Evolutionary conservation across 805 yeast genomes (phyloP).

Genomic region (Vanderwaltozyma verrucispora): DNA sequence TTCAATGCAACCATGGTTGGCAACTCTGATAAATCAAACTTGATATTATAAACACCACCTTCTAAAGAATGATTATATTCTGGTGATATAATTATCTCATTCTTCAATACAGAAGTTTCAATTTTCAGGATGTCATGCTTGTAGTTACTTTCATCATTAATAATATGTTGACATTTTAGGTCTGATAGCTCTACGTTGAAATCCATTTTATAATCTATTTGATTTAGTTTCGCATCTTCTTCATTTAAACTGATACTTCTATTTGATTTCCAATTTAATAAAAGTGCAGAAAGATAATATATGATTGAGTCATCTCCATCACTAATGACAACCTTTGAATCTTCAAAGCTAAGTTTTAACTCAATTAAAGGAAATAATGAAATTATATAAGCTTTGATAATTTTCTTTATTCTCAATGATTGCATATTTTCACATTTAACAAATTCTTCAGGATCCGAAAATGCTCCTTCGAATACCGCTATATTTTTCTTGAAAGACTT

Average conservation of each 20-base stretch:
- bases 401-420: slow-evolving; percentile 1
- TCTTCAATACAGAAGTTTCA: slow-evolving; percentile 14
- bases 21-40: slow-evolving; percentile 20
- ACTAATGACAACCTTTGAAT: slow-evolving; percentile 29
- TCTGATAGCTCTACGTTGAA: slow-evolving; percentile 16
- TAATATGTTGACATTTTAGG: slow-evolving; percentile 14
- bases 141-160: slow-evolving; percentile 8
- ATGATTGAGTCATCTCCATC: slow-evolving; percentile 24
- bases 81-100: slow-evolving; percentile 13
- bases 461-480: slow-evolving; percentile 17
- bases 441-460: slow-evolving; percentile 6
- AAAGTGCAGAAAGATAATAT: slow-evolving; percentile 22
- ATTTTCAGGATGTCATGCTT: slow-evolving; percentile 14
- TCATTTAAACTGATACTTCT: slow-evolving; percentile 7
- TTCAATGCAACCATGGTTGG: slow-evolving; percentile 23
- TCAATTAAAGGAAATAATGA: slow-evolving; percentile 28
- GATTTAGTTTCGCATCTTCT: slow-evolving; percentile 3
- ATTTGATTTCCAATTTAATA: slow-evolving; percentile 15
- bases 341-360: slow-evolving; percentile 31
- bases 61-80: slow-evolving; percentile 6
- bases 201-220: slow-evolving; percentile 12
- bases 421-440: slow-evolving; percentile 3
- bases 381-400: slow-evolving; percentile 6
- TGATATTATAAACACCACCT: slow-evolving; percentile 18
- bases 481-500: slow-evolving; percentile 24